Conservation (phyloP, 2,329 filamentous ascomycete species). For the Cercospora sojina region DNA sequence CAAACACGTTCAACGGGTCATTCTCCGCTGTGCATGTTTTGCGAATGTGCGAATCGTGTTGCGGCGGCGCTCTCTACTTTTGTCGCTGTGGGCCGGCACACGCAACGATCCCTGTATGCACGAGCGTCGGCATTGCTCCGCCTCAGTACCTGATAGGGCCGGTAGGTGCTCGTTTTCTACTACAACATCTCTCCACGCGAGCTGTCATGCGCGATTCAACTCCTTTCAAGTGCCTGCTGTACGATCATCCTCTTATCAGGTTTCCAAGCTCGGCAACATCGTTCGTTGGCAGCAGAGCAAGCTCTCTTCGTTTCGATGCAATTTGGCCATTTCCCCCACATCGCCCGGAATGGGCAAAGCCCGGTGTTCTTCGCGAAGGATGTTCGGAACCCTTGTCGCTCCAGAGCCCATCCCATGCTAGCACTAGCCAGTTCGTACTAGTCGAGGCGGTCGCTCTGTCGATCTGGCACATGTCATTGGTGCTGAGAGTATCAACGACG, state of each 20-base stretch:
- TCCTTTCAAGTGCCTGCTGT: background rate
- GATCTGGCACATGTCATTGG: background rate
- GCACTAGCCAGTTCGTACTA: background rate
- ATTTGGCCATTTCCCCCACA: background rate
- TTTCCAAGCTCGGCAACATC: background rate
- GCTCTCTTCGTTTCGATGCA: background rate
- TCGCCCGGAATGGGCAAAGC: background rate
- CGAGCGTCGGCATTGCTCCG: background rate
- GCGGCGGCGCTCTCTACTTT: background rate
- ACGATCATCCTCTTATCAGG: background rate
- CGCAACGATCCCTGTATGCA: background rate
- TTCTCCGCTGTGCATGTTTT: background rate
- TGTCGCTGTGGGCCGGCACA: background rate
- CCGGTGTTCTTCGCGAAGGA: background rate
- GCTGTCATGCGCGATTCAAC: background rate
- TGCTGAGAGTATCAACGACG: background rate
- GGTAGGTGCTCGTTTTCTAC: background rate
- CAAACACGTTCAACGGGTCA: background rate
- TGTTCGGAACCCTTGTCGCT: background rate
- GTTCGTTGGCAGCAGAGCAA: background rate
- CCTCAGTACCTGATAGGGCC: background rate
- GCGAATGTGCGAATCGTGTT: background rate
- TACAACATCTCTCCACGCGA: background rate
- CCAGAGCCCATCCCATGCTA: background rate
- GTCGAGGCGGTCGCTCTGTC: background rate